Base-by-base conservation (phyloP, 2,329 filamentous ascomycete genomes). In the Epichloe brachyelytri region DNA sequence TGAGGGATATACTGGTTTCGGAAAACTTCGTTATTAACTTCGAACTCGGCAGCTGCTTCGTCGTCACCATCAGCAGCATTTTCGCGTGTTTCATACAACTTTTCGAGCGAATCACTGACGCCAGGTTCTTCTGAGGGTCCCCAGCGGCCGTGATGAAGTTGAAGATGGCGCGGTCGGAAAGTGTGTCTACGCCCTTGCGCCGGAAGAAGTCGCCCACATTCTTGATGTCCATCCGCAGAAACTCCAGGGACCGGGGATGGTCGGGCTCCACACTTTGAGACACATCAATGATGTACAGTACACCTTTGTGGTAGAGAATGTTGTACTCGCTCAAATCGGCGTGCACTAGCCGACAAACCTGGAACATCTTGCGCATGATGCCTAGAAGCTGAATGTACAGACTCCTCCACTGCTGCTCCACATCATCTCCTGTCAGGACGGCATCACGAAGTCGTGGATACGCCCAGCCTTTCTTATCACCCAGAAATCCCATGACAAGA, bases 241-340 rank as follows among this genome's bases (percentile, higher is more conserved):
- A 98, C 65, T 97, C 91, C 33, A 95, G 76, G 2, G 87, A 91
- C 52, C 88, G 80, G 0, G 93, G 93, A 66, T 98, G 93, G 60
- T 97, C 91, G 59, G 94, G 90, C 71, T 97, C 94, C 19, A 98
- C 93, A 63, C 86, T 93, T 71, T 98, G 93, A 51, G 88, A 95
- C 43, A 98, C 93, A 68, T 98, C 93, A 66, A 98, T 98, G 62
- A 98, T 85, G 74, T 88, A 95, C 0, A 96, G 79, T 60, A 80
- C 81, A 53, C 80, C 75, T 51, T 88, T 77, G 71, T 96, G 78
- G 71, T 94, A 98, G 19, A 98, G 77, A 49, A 97, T 80, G 63
- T 98, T 98, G 79, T 98, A 98, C 76, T 98, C 93, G 73, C 88
- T 95, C 65, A 98, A 67, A 79, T 98, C 93, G 47, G 90, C 93